Conservation (phyloP, 441 rosid genomes). For the Raphanus hybrid region DNA sequence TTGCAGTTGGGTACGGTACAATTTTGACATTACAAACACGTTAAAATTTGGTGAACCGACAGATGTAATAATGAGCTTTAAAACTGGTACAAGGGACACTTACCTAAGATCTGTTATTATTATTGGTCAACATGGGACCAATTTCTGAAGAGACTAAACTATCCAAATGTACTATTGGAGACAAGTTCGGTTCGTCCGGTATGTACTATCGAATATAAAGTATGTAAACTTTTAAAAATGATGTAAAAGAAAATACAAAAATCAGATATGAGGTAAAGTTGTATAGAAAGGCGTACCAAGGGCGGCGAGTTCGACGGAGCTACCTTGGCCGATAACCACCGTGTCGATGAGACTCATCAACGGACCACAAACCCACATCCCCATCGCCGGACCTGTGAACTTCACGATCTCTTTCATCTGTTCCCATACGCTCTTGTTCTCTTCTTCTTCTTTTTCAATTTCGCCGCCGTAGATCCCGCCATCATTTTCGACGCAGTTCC, state of each 20-base stretch:
- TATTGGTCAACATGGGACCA: conserved; percentile 12
- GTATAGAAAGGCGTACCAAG: conserved; percentile 44
- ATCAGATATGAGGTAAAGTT: background rate
- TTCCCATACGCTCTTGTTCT: conserved; percentile 63
- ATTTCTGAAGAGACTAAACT: background rate
- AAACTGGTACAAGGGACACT: background rate
- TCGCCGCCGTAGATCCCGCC: conserved; percentile 17
- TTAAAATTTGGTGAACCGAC: conserved; percentile 17
- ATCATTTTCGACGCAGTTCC: conserved; percentile 38
- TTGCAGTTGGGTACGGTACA: background rate
- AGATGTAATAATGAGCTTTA: conserved; percentile 12
- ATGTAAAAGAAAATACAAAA: background rate
- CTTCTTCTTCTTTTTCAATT: conserved; percentile 36
- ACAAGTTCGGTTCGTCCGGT: background rate
- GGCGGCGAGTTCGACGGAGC: conserved; percentile 75
- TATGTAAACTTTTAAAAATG: background rate
- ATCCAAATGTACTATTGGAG: background rate
- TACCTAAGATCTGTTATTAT: background rate
- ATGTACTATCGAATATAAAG: background rate
- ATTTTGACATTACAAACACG: background rate
- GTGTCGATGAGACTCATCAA: conserved; percentile 96
- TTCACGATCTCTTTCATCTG: conserved; percentile 77
- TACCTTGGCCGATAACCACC: conserved; percentile 87
- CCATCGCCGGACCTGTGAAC: conserved; percentile 95
- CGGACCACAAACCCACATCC: conserved; percentile 91